Evolutionary conservation across 2,329 filamentous ascomycete genomes (phyloP), one percentile per base, ranked within the genome.

Genomic region (Ophiostoma perfectum): DNA sequence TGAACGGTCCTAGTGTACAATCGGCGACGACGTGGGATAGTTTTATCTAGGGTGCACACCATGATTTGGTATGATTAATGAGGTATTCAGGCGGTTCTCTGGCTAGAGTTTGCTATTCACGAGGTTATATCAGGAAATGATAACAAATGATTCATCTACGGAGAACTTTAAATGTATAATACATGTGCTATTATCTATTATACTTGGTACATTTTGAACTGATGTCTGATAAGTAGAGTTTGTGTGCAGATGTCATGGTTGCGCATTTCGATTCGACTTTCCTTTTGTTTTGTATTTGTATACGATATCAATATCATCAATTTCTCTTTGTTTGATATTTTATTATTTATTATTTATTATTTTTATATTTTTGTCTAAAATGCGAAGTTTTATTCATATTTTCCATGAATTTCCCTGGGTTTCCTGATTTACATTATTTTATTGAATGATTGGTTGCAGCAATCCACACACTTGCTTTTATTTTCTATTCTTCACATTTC

Each of bases 1-100:
- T 82, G 38, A 76, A 80, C 52, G 81, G 80, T 1, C 74, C 77
- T 1, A 73, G 71, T 3, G 72, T 74, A 5, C 49, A 60, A 14
- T 44, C 66, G 5, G 65, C 41, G 7, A 74, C 74, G 71, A 71
- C 73, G 0, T 74, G 74, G 66, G 70, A 72, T 12, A 68, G 71
- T 2, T 72, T 41, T 38, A 72, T 76, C 12, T 77, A 44, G 5
- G 36, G n/a, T 55, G 12, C 58, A 39, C 38, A 16, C 14, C 75
- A 62, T 55, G 55, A 27, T 27, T 27, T 27, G 27, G 27, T 27
- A 27, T 27, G 27, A 27, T 27, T 27, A 27, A 27, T 27, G 27
- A 27, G 27, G 27, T 27, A 27, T 27, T 1, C 27, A 27, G 27
- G 27, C 27, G 27, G 27, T 27, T 27, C 5, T 55, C 27, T 27